Base-by-base conservation (phyloP, 352 stramenopile species). In the Phytophthora pini region DNA sequence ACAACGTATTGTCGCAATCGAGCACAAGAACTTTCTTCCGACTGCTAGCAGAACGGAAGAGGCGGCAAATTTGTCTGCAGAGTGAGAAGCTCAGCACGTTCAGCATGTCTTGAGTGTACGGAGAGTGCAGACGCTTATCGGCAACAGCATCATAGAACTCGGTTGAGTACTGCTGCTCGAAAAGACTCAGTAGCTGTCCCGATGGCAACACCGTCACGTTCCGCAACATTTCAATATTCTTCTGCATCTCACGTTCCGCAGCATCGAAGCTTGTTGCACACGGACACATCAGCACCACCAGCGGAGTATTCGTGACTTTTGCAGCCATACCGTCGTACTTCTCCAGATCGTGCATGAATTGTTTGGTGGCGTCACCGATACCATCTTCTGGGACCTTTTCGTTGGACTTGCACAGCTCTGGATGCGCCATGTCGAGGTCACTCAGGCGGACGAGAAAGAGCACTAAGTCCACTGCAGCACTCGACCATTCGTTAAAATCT, bases 1-100 rank as follows among this genome's bases (percentile, higher is more conserved):
- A 93, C 2, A 93, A 47, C 3, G 84, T 93, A 47, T 93, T 89
- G 56, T 93, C 84, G 52, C 84, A 93, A 57, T 93, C 84, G 2
- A 93, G 74, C 22, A 90, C 82, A 38, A 93, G 70, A n/a, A 89
- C 81, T 74, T 93, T 90, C 39, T 89, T 87, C 12, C 27, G 53
- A 38, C 63, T 68, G 22, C 58, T 76, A 15, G 60, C 20, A 2
- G 27, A 45, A 32, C 69, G 73, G 41, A 74, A 76, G 11, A 90
- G 53, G 2, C 77, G 75, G n/a, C 68, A 77, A 54, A 90, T 79
- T 24, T 88, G 79, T 20, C 84, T 73, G 8, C 70, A 77, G 6
- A 84, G 40, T 29, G 64, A 65, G 5, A 90, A 63, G 46, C 74
- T 70, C 20, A 93, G 29, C 2, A 77, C 56, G 34, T 88, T 75